These are phyloP conservation scores for Geotrichum citri-aurantii DNA, from an alignment of 1,139 yeast species.

Conservation along the genomic window DNA sequence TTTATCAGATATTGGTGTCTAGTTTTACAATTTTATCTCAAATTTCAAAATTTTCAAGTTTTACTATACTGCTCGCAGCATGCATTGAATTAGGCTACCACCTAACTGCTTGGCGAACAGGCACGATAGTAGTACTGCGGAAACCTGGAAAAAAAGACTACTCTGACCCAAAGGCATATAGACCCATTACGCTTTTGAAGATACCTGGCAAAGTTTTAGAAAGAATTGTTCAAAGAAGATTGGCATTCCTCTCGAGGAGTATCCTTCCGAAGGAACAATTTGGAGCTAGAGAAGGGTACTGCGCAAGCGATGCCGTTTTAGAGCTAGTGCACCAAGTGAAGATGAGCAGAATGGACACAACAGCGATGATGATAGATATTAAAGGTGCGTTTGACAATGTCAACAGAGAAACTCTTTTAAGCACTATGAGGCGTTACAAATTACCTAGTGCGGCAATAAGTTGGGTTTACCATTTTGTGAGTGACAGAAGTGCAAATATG, in stretches of 20 bases:
- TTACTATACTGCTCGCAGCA: background rate
- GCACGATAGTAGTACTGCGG: conserved; percentile 6
- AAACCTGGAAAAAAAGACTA: conserved; percentile 11
- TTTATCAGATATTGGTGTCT: no score
- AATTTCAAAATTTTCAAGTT: no score
- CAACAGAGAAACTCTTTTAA: conserved; percentile 14
- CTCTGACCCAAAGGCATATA: conserved; percentile 7
- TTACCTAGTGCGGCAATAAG: background rate
- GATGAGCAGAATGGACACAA: background rate
- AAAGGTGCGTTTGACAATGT: conserved; percentile 23
- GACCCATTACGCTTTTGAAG: conserved; percentile 19
- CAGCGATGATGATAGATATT: conserved; percentile 17
- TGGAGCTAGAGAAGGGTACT: conserved; percentile 17
- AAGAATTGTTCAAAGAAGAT: conserved; percentile 14
- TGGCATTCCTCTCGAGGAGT: conserved; percentile 1
- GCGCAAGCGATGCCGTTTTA: conserved; percentile 16
- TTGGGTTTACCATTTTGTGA: conserved; percentile 16
- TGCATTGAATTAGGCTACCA: conserved; percentile 5
- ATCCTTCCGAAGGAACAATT: conserved; percentile 15
- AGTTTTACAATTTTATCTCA: no score
- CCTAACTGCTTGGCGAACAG: conserved; percentile 1
- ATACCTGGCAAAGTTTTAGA: conserved; percentile 17
- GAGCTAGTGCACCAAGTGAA: conserved; percentile 3
- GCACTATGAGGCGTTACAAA: conserved; percentile 1
- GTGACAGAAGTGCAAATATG: conserved; percentile 6